Base-by-base conservation (phyloP, 176 grass and related monocot species). In the Cenchrus purpureus region DNA sequence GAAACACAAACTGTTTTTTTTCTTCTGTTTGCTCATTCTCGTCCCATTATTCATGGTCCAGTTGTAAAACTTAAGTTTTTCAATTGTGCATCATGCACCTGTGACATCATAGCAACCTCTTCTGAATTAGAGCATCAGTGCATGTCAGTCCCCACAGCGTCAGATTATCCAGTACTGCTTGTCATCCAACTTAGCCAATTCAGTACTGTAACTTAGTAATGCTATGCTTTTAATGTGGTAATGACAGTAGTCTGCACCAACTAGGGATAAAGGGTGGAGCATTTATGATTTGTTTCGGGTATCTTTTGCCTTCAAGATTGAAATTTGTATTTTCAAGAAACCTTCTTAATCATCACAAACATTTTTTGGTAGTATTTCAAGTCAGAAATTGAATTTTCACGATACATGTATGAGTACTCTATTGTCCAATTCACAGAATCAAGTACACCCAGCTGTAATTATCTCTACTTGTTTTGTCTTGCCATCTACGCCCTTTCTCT, bases 341-440 rank as follows among this genome's bases (percentile, higher is more conserved):
- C 64, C 29, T 49, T 68, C 58, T 61, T 72, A 46, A 46, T 46
- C 45, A 46, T 46, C 8, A 46, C 7, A 9, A 6, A 46, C 49
- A 73, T 65, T 29, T 88, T 34, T 11, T 82, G 14, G 22, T 56
- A 82, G 12, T 53, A 64, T 76, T 67, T 55, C 82, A 13, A 64
- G 74, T 28, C 65, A 86, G 49, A 67, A 86, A 78, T 90, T 90
- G 78, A 64, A 65, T 58, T 60, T 82, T 68, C 52, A 74, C 34
- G 75, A 54, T 83, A 34, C 68, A 80, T 80, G 64, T 70, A 65
- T 70, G 8, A 55, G 12, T 42, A 78, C 22, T 75, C 28, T 58
- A 28, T 58, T 10, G 22, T n/a, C n/a, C n/a, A 25, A 25, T 25
- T 25, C 22, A 25, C 22, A 25, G 49, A 87, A 77, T 76, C 79